Evolutionary conservation across 2,329 filamentous ascomycete genomes (phyloP), one percentile per base, ranked within the genome.

Genomic region (Diplodia intermedia): DNA sequence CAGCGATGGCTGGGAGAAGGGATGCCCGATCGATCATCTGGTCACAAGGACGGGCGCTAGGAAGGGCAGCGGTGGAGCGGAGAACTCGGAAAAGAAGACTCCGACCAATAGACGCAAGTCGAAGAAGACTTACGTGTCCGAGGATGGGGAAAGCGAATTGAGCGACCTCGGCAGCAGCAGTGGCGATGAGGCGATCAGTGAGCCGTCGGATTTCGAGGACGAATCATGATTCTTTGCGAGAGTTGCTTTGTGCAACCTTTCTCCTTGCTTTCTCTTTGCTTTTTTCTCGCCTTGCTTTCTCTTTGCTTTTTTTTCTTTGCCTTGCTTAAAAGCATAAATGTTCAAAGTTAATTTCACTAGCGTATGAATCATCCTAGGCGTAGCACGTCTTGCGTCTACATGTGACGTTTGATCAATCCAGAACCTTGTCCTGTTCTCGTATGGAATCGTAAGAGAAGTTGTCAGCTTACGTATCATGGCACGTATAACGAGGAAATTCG

Each of bases 11-110:
- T 92, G 90, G 89, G 82, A 88, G 3, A 80, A 87, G 18, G 85
- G 85, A 0, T 91, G 88, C 78, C 83, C 85, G 9, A 89, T 90
- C 74, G 88, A 90, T 63, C 86, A 89, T 74, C 75, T 90, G 43
- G 86, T 89, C 4, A 85, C 79, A 67, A 79, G 87, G 65, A 84
- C 81, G n/a, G 87, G 86, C 8, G 83, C 80, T 68, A 84, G 84
- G 72, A 86, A 86, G 73, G 82, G 36, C 3, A 11, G 77, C 49
- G 79, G 75, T 65, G n/a, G 23, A 33, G 50, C 49, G 4, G 47
- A 20, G 6, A 50, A 8, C 5, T 15, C 47, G 1, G 40, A 2
- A n/a, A 31, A 56, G 52, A 33, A 68, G 15, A 43, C 31, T 18
- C 49, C 14, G n/a, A 50, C 33, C 6, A n/a, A 40, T 20, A 29